A percentile compares a stretch with the other conserved stretches of the same genome.
These are phyloP conservation scores for Chimonanthus salicifolius DNA, from an alignment of 164 flowering plant genomes.

Conservation along the genomic window DNA sequence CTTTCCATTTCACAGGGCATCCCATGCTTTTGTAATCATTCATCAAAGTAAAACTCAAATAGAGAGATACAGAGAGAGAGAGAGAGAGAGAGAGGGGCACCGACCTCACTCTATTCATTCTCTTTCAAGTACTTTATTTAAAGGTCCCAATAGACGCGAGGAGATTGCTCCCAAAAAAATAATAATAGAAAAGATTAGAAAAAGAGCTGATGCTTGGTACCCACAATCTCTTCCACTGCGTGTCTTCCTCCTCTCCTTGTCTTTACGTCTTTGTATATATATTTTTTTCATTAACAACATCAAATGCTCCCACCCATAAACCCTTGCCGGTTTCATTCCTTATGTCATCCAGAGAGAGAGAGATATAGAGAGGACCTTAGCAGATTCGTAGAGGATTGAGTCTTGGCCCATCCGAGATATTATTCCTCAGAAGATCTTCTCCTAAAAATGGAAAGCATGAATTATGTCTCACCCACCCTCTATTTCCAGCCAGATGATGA, in stretches of 20 bases:
- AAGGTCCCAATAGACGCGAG: background rate
- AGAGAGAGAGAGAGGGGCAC: background rate
- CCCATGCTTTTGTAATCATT: background rate
- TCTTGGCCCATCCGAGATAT: background rate
- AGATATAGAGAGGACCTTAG: background rate
- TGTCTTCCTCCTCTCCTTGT: background rate
- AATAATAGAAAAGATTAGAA: background rate
- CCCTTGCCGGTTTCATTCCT: background rate
- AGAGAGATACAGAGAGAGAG: background rate
- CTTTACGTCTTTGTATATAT: too few relatives aligned
- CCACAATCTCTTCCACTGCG: background rate
- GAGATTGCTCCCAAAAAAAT: too few relatives aligned
- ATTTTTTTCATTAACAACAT: background rate
- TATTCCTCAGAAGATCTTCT: background rate
- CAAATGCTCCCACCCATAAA: background rate
- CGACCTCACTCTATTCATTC: too few relatives aligned
- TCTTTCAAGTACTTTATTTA: too few relatives aligned
- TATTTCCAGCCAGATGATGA: constrained; percentile 17
- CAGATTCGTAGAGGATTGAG: background rate
- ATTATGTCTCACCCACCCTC: constrained; percentile 2
- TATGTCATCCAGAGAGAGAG: background rate
- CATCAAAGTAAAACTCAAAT: background rate
- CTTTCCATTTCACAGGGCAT: too few relatives aligned
- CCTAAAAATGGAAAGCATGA: constrained; percentile 10
- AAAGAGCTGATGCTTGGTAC: background rate